Conservation (phyloP, 306 rosid genomes). For the Elaeagnus macrophylla region DNA sequence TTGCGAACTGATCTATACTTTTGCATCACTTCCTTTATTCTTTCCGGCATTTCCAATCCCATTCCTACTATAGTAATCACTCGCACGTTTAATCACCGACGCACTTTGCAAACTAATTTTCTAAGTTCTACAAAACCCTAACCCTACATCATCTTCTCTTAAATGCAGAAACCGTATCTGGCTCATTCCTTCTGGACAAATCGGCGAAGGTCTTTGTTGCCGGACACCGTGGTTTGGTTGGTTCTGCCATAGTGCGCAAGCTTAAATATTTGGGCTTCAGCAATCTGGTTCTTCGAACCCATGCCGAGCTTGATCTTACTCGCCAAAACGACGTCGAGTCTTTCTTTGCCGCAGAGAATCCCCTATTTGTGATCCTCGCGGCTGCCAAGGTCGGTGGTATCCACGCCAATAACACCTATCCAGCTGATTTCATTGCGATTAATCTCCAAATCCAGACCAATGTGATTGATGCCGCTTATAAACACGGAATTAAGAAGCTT, state of each 20-base stretch:
- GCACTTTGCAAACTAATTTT: not conserved
- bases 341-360: slow-evolving; percentile 71
- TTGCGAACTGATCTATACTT: not conserved
- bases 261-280: slow-evolving; percentile 61
- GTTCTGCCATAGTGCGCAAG: slow-evolving; percentile 81
- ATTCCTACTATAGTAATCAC: slow-evolving; percentile 7
- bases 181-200: slow-evolving; percentile 44
- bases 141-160: not conserved
- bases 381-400: slow-evolving; percentile 99
- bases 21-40: not conserved
- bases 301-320: slow-evolving; percentile 75
- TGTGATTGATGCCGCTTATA: slow-evolving; percentile 67
- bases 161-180: slow-evolving; percentile 27
- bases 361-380: slow-evolving; percentile 65
- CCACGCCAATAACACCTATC: slow-evolving; percentile 90
- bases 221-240: slow-evolving; percentile 92
- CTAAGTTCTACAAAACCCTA: slow-evolving; percentile 9
- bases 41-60: not conserved
- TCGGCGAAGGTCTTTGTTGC: slow-evolving; percentile 83
- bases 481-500: slow-evolving; percentile 59
- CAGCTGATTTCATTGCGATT: slow-evolving; percentile 77
- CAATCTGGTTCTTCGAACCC: slow-evolving; percentile 56
- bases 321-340: slow-evolving; percentile 79
- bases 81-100: not conserved
- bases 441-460: slow-evolving; percentile 95